These are phyloP conservation scores for Suillus occidentalis DNA, from an alignment of 768 basidiomycete genomes.

Conservation along the genomic window DNA sequence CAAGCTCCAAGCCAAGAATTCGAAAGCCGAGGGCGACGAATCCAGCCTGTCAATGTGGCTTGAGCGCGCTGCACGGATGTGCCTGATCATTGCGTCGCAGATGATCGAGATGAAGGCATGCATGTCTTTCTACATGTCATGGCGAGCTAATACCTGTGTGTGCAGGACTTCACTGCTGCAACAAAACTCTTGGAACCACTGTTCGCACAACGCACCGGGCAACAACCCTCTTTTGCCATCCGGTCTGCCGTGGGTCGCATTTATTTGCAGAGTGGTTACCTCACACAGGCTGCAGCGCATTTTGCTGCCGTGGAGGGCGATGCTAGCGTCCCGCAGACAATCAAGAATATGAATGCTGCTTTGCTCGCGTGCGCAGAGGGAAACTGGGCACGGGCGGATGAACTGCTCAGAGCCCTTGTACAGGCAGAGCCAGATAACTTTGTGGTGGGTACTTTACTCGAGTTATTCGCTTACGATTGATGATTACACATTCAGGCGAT, in stretches of 20 bases:
- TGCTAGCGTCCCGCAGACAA: constrained; percentile 42
- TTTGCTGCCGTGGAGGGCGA: constrained; percentile 45
- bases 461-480: background rate
- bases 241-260: constrained; percentile 72
- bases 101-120: constrained; percentile 81
- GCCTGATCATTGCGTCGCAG: constrained; percentile 78
- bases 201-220: constrained; percentile 39
- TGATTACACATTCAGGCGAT: constrained; percentile 47
- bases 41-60: constrained; percentile 70
- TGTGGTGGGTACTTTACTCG: constrained; percentile 42
- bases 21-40: constrained; percentile 7
- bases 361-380: constrained; percentile 68
- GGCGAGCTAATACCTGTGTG: constrained; percentile 1
- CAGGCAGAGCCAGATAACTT: constrained; percentile 58
- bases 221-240: constrained; percentile 48
- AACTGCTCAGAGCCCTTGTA: constrained; percentile 44
- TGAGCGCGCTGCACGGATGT: constrained; percentile 74
- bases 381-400: constrained; percentile 59
- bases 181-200: constrained; percentile 67
- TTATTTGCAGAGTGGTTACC: constrained; percentile 72
- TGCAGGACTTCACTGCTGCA: constrained; percentile 70
- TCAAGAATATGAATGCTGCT: constrained; percentile 62
- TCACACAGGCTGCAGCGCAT: constrained; percentile 57
- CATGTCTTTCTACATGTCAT: background rate
- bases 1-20: constrained; percentile 29